Evolutionary conservation across 208 protist species (phyloP).

Genomic region (Trypanosoma platydactyli): DNA sequence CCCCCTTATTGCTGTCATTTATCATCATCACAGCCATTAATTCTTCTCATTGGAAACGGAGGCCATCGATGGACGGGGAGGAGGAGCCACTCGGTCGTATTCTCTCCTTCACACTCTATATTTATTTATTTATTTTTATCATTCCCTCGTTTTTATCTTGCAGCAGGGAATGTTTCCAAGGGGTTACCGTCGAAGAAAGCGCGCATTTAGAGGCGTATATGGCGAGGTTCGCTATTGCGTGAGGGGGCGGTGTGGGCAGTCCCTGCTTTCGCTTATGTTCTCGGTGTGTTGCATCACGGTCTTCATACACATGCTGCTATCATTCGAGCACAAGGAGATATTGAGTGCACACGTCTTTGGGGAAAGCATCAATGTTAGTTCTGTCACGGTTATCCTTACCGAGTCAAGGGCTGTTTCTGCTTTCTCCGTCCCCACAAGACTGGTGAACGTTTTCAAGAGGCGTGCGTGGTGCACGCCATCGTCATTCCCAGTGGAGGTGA

Average conservation of each 20-base stretch:
- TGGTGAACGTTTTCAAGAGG: background rate
- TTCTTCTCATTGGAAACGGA: background rate
- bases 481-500: background rate
- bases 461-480: slow-evolving; percentile 5
- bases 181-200: background rate
- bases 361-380: background rate
- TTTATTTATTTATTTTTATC: too few species aligned
- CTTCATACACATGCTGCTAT: background rate
- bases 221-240: background rate
- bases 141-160: too few species aligned
- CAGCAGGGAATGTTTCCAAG: too few species aligned
- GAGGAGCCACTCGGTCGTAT: too few species aligned
- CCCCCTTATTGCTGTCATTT: background rate
- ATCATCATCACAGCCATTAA: too few species aligned
- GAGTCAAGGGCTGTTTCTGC: background rate
- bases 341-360: background rate
- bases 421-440: too few species aligned
- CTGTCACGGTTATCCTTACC: slow-evolving; percentile 9
- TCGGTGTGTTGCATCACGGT: background rate
- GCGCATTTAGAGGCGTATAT: background rate
- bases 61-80: too few species aligned
- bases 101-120: too few species aligned
- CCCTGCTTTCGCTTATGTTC: background rate
- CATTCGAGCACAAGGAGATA: background rate
- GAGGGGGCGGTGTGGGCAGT: background rate